A percentile compares a stretch with the other conserved stretches of the same genome.
These are phyloP conservation scores for Ophioceras dolichostomum DNA, from an alignment of 2,329 filamentous ascomycete genomes.

Conservation along the genomic window DNA sequence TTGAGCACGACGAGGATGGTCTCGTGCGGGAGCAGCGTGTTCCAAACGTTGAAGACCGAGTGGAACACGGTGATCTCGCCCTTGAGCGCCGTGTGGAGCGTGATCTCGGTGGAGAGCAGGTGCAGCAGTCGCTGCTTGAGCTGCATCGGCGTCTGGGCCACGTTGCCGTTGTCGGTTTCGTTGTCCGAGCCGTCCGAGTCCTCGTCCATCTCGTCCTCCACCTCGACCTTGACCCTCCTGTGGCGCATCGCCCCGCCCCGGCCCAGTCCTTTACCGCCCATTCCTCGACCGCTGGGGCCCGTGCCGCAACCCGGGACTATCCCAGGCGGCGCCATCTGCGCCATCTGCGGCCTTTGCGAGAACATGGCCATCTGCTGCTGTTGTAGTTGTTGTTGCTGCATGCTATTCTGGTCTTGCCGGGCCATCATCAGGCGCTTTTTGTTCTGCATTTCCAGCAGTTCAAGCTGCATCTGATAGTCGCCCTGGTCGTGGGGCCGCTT, in stretches of 20 bases:
- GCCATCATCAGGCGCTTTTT: background rate
- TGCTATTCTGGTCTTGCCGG: background rate
- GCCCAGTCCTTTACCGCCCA: too few relatives aligned
- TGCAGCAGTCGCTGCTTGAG: slow-evolving; percentile 36
- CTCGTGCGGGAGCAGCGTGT: slow-evolving; percentile 35
- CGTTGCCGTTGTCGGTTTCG: too few relatives aligned
- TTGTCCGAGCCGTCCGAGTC: too few relatives aligned
- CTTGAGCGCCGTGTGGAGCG: slow-evolving; percentile 29
- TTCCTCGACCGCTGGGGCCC: too few relatives aligned
- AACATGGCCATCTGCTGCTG: too few relatives aligned
- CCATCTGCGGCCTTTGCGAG: too few relatives aligned
- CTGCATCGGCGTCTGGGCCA: slow-evolving; percentile 21
- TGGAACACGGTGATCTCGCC: slow-evolving; percentile 32
- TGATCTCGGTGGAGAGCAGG: slow-evolving; percentile 31
- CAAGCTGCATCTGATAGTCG: background rate
- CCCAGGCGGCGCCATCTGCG: too few relatives aligned
- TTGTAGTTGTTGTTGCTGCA: too few relatives aligned
- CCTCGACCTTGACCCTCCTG: background rate
- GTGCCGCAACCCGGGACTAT: too few relatives aligned
- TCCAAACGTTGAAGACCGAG: slow-evolving; percentile 31
- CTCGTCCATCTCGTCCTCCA: slow-evolving; percentile 7
- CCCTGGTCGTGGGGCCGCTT: background rate
- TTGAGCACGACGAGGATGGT: slow-evolving; percentile 44
- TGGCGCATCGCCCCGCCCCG: too few relatives aligned
- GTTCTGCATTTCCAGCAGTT: background rate